Evolutionary conservation across 768 basidiomycete genomes (phyloP), one percentile per base, ranked within the genome.

Genomic region (Suillus clintonianus): DNA sequence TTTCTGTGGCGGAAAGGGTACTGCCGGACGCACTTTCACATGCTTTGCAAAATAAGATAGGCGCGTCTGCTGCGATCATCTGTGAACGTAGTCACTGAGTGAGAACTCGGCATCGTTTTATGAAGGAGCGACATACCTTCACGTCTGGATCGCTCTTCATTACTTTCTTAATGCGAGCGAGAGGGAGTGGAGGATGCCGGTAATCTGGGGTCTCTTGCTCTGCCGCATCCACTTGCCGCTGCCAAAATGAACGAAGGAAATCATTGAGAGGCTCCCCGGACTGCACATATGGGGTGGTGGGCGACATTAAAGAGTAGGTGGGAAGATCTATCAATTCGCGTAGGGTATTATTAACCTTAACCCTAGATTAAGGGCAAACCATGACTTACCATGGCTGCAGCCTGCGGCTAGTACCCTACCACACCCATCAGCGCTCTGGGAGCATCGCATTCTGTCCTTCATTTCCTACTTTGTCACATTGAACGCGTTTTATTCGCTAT

Each of bases 41-140:
- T 60, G 97, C 97, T 78, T 98, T 98, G 80, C 94, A 95, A 77
- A 98, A 97, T 43, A 99, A 80, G 63, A 99, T 92, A 7, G 97
- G 97, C 11, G 95, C 97, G 77, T 99, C 97, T 63, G 95, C 94
- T 60, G 97, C 95, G 69, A 99, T 99, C 97, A 99, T 99, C 95
- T 95, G 37, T 54, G 42, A 45, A 61, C 59, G 45, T 27, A 24
- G 59, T 66, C 41, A 27, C 27, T 27, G 27, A 67, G 59, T 32
- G 30, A 24, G 24, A 34, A 36, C 42, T 64, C 47, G 55, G 62
- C 32, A 60, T 22, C 54, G 34, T 39, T 39, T 56, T 34, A 69
- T 37, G 48, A 43, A 42, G 19, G n/a, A 15, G 48, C 48, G 59
- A 72, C 87, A 72, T 73, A 97, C 95, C 86, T 95, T 95, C 67